Base-by-base conservation (phyloP, 176 grass and related monocot species). In the Rhynchospora breviuscula region DNA sequence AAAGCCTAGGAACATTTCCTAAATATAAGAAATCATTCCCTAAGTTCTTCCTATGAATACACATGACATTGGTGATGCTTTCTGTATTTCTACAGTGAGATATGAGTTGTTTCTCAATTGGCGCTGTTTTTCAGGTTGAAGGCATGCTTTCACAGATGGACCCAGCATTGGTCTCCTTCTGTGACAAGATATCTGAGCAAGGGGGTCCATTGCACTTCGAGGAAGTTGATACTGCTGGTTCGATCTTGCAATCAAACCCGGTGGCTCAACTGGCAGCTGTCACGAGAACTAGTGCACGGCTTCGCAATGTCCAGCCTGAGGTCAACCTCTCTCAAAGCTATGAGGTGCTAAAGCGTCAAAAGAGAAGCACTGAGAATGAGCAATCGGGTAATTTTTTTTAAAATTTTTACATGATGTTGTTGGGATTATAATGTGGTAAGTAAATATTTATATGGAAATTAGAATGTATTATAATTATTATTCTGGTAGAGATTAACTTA, bases 111-210 rank as follows among this genome's bases (percentile, higher is more conserved):
- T 45, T 43, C 17, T 58, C 12, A 68, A 46, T 44, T 61, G 8
- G 5, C 59, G 51, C 18, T 53, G 57, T 52, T 31, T 78, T 81
- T 82, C 78, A 99, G 97, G 97, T 94, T 65, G 86, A 92, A 89
- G 91, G 93, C 64, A 99, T 99, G 97, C 86, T 99, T 84, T 93
- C 97, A 64, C 97, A 99, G 79, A 99, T 99, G 87, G 97, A 99
- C 78, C 97, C 97, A 79, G 85, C 91, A 81, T 78, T 99, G 85
- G 87, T 90, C 33, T 96, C 97, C 73, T 96, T 92, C 44, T 99
- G 97, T 85, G 91, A 96, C 61, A 92, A 96, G 86, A 99, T 99
- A 85, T 88, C 93, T 59, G 87, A 79, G 65, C 97, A 96, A 54
- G 97, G 93, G 22, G 91, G 93, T 0, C 91, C 93, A 17, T 31